Percentiles rank a stretch among this genome's conserved stretches.
These are phyloP conservation scores for Nyctanthes arbortristis DNA, from an alignment of 257 asterid genomes.

Conservation along the genomic window DNA sequence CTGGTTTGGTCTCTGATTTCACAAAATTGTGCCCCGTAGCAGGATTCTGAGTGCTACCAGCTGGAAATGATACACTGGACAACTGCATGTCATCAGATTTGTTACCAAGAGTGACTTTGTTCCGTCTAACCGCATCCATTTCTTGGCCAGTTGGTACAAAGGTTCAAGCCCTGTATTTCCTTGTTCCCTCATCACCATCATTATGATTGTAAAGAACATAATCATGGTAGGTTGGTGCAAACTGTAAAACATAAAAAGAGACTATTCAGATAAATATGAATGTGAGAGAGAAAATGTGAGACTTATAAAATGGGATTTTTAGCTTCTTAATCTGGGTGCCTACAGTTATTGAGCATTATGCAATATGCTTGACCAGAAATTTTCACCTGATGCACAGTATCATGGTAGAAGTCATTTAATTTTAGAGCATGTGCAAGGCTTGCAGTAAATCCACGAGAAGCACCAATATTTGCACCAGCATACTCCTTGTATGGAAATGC, in stretches of 20 bases:
- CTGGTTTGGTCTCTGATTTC: slow-evolving; percentile 64
- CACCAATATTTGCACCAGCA: slow-evolving; percentile 91
- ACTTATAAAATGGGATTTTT: background rate
- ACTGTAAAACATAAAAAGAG: slow-evolving; percentile 43
- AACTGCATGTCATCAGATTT: slow-evolving; percentile 65
- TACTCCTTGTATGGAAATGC: slow-evolving; percentile 96
- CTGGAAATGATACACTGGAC: slow-evolving; percentile 58
- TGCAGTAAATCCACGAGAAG: slow-evolving; percentile 61
- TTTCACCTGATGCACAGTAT: slow-evolving; percentile 92
- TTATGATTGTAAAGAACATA: slow-evolving; percentile 89
- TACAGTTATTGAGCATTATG: background rate
- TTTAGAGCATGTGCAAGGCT: slow-evolving; percentile 90
- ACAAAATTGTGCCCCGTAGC: slow-evolving; percentile 26
- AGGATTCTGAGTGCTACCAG: slow-evolving; percentile 33
- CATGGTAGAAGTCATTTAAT: slow-evolving; percentile 87
- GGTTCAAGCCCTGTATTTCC: slow-evolving; percentile 85
- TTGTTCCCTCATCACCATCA: slow-evolving; percentile 84
- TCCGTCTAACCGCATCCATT: slow-evolving; percentile 87
- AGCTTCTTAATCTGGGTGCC: background rate
- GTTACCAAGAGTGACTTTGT: slow-evolving; percentile 58
- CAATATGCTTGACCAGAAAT: slow-evolving; percentile 2
- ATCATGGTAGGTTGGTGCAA: slow-evolving; percentile 96
- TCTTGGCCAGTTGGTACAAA: slow-evolving; percentile 94
- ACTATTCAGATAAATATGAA: no score
- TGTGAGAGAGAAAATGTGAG: background rate